Evolutionary conservation across 768 basidiomycete species (phyloP), one percentile per base, ranked within the genome.

Genomic region (Suillus luteus): DNA sequence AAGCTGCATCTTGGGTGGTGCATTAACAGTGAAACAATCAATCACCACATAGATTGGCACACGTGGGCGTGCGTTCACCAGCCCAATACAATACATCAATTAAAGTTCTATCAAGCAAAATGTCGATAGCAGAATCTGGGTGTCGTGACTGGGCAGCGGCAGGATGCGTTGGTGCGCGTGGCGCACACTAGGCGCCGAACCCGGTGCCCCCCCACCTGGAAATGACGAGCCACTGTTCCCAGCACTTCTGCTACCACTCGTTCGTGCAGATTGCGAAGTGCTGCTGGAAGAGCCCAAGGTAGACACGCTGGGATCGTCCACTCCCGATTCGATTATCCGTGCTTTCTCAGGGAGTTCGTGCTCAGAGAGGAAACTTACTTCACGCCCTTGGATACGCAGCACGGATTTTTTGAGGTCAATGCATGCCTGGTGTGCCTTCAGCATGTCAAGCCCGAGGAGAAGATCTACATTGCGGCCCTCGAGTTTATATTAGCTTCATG

Each of bases 361-460:
- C 78, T 99, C 97, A 1, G 93, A 75, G 5, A 99, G 80, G 82
- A 99, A 99, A 19, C 77, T 76, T 10, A 99, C 89, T 76, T 97
- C 93, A 15, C 92, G 85, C 19, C 86, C 90, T 79, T 95, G 92
- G 59, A 99, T 98, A n/a, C 94, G 85, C 24, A 99, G 86, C 14
- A 92, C 91, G 67, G 88, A 86, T 75, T 94, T 94, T 69, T 89
- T 82, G 27, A 99, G 85, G 76, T 99, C 97, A 74, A 99, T 98
- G 71, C 89, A 92, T 6, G 95, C 96, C 72, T 97, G 95, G 74
- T 98, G 93, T 0, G 95, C 92, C 76, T 95, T 98, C 65, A 99
- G 86, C 97, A 99, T 99, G 82, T 99, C 97, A n/a, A 99, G 84
- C 9, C 97, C 97, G 48, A 99, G 89, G 4, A 99, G 81, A n/a